A percentile compares a stretch with the other conserved stretches of the same genome.
Evolutionary conservation across 306 rosid species (phyloP).

Genomic region (Fragaria iinumae): DNA sequence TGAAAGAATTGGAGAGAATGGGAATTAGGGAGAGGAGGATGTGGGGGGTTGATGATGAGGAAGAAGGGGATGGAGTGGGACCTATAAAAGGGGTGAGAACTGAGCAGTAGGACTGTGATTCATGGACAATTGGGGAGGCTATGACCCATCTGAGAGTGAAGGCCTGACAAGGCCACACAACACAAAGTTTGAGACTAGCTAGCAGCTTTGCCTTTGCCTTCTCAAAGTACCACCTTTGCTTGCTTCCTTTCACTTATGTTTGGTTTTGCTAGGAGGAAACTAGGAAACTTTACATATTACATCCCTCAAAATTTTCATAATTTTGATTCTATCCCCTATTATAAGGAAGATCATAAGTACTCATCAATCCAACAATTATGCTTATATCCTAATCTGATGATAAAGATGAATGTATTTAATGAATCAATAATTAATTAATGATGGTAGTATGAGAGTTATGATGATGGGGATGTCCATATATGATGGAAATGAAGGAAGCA

Average conservation of each 20-base stretch:
- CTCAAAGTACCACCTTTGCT: conserved; percentile 62
- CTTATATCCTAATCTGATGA: conserved; percentile 4
- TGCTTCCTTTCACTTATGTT: conserved; percentile 29
- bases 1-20: conserved; percentile 9
- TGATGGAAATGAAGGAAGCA: conserved; percentile 12
- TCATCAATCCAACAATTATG: conserved; percentile 8
- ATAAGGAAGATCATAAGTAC: neutral
- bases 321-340: neutral
- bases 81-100: conserved; percentile 44
- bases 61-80: conserved; percentile 43
- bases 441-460: neutral
- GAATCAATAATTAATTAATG: conserved; percentile 4
- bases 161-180: conserved; percentile 76
- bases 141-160: conserved; percentile 74
- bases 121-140: conserved; percentile 53
- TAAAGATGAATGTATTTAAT: neutral
- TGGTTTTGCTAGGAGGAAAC: conserved; percentile 9
- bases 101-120: conserved; percentile 38
- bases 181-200: conserved; percentile 34
- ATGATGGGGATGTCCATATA: conserved; percentile 2
- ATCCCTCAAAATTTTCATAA: neutral
- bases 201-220: conserved; percentile 29
- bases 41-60: conserved; percentile 12
- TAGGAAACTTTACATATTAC: neutral
- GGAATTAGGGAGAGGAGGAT: neutral